These are phyloP conservation scores for Pleurotus salmoneostramineus DNA, from an alignment of 768 basidiomycete genomes.

Conservation along the genomic window DNA sequence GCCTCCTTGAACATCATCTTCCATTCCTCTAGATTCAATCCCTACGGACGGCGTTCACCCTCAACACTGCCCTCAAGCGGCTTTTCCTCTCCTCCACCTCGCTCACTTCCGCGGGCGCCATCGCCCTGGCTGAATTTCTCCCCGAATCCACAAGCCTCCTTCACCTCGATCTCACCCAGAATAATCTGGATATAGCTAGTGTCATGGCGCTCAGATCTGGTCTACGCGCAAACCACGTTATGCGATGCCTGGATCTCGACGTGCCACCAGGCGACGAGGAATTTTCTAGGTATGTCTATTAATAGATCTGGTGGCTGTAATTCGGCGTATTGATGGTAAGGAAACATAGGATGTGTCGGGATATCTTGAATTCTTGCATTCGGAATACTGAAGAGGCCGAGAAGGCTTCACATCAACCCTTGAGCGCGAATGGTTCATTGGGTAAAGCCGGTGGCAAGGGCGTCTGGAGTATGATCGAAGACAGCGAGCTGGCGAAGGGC, in stretches of 20 bases:
- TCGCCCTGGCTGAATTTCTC: slow-evolving; percentile 93
- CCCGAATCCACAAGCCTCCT: slow-evolving; percentile 85
- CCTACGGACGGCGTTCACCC: slow-evolving; percentile 86
- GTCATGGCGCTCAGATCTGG: slow-evolving; percentile 90
- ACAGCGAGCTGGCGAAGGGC: slow-evolving; percentile 74
- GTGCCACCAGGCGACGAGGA: slow-evolving; percentile 84
- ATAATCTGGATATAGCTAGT: slow-evolving; percentile 82
- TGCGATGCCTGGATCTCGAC: slow-evolving; percentile 91
- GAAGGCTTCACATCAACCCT: slow-evolving; percentile 25
- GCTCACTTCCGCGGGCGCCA: slow-evolving; percentile 81
- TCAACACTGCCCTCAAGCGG: slow-evolving; percentile 88
- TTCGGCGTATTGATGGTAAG: neutral
- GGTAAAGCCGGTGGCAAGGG: slow-evolving; percentile 62
- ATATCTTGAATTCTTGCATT: slow-evolving; percentile 87
- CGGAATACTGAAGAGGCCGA: slow-evolving; percentile 92
- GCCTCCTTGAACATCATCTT: neutral
- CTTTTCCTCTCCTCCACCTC: slow-evolving; percentile 85
- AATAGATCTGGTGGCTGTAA: neutral
- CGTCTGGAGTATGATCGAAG: slow-evolving; percentile 84
- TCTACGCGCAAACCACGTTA: slow-evolving; percentile 75
- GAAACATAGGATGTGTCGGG: slow-evolving; percentile 64
- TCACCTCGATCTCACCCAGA: slow-evolving; percentile 88
- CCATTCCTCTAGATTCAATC: slow-evolving; percentile 60
- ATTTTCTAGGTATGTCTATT: slow-evolving; percentile 55
- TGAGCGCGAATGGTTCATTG: slow-evolving; percentile 22